phyloP scores from a whole-genome alignment of 768 basidiomycete genomes.

The Asterophora lycoperdoides region DNA sequence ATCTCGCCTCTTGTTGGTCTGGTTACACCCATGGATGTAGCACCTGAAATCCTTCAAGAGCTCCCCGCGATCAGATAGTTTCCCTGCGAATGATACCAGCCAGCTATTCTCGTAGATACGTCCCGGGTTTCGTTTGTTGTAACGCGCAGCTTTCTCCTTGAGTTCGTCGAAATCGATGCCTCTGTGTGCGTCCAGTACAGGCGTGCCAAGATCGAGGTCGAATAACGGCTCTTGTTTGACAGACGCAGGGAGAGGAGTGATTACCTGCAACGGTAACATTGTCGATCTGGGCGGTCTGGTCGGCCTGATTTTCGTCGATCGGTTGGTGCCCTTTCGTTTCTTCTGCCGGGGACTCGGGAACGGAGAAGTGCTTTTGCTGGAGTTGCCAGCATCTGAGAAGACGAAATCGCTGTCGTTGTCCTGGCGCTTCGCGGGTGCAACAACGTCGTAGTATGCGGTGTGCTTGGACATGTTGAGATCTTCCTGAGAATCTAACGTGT shows the following conservation, averaged over 20 bases:
- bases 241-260: not conserved
- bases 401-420: slow-evolving; percentile 16
- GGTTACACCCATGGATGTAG: slow-evolving; percentile 61
- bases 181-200: slow-evolving; percentile 59
- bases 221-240: slow-evolving; percentile 1
- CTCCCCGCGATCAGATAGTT: slow-evolving; percentile 54
- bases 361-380: slow-evolving; percentile 12
- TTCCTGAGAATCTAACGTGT: not conserved
- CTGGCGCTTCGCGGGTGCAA: not conserved
- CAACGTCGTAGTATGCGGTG: not conserved
- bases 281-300: slow-evolving; percentile 1
- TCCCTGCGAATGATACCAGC: slow-evolving; percentile 66
- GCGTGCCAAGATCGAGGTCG: slow-evolving; percentile 39
- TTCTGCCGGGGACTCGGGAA: slow-evolving; percentile 18
- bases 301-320: not conserved
- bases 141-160: slow-evolving; percentile 50
- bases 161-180: slow-evolving; percentile 56
- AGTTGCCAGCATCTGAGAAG: slow-evolving; percentile 5
- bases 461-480: not conserved
- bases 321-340: slow-evolving; percentile 3
- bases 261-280: not conserved
- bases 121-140: slow-evolving; percentile 49
- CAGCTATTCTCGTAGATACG: slow-evolving; percentile 60
- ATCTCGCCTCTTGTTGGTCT: slow-evolving; percentile 68
- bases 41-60: slow-evolving; percentile 60